Conservation (phyloP, 176 grass and related monocot genomes). For the Oryza brachyantha region DNA sequence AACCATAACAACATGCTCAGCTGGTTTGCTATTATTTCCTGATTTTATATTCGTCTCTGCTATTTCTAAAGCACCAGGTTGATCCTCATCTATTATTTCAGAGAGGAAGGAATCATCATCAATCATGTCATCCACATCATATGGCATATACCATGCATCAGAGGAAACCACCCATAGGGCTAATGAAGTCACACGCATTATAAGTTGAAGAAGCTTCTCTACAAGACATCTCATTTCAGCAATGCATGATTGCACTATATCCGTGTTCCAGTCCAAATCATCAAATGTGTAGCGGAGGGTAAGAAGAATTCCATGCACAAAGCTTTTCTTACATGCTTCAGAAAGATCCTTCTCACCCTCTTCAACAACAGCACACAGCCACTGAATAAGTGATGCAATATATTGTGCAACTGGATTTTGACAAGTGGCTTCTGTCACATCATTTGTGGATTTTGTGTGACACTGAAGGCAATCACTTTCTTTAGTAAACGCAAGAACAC, state of each 20-base stretch:
- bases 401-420: conserved; percentile 66
- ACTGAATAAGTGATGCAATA: conserved; percentile 74
- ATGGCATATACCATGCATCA: conserved; percentile 89
- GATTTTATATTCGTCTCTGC: conserved; percentile 41
- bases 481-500: conserved; percentile 60
- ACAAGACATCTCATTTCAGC: conserved; percentile 68
- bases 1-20: conserved; percentile 92
- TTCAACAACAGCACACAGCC: conserved; percentile 74
- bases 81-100: conserved; percentile 56
- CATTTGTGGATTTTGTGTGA: conserved; percentile 42
- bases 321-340: conserved; percentile 86
- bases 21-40: conserved; percentile 53
- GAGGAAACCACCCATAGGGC: conserved; percentile 95
- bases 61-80: conserved; percentile 41
- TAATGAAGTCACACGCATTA: conserved; percentile 78
- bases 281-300: conserved; percentile 95
- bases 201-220: conserved; percentile 86
- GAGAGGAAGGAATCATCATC: conserved; percentile 66
- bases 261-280: conserved; percentile 88
- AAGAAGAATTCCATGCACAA: conserved; percentile 94
- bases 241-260: conserved; percentile 51
- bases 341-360: conserved; percentile 83
- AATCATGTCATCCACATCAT: conserved; percentile 78
- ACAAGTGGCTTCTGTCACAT: conserved; percentile 34
- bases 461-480: conserved; percentile 50